Conservation (phyloP, 2,329 filamentous ascomycete genomes). For the Hymenoscyphus linearis region DNA sequence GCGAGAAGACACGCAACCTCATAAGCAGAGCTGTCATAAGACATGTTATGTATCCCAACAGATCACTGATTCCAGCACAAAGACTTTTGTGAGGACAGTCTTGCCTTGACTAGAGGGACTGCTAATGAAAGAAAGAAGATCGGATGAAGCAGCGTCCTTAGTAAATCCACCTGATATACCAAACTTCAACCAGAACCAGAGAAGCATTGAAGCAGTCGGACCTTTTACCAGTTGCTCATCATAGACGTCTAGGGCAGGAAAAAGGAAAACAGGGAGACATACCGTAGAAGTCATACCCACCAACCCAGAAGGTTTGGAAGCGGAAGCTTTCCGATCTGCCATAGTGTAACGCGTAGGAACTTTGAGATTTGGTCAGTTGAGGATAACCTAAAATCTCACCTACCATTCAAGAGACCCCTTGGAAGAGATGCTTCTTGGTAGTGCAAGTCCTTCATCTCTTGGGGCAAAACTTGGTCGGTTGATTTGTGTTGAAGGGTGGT, state of each 20-base stretch:
- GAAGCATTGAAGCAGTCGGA: slow-evolving; percentile 45
- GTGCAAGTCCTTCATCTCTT: no score
- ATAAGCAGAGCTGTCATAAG: slow-evolving; percentile 39
- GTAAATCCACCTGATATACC: slow-evolving; percentile 9
- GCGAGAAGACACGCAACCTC: slow-evolving; percentile 45
- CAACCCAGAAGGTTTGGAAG: background rate
- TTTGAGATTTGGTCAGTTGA: no score
- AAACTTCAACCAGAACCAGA: slow-evolving; percentile 40
- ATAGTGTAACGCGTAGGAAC: background rate
- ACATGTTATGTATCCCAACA: slow-evolving; percentile 28
- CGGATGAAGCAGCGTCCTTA: slow-evolving; percentile 24
- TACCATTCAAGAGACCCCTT: no score
- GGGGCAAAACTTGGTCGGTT: no score
- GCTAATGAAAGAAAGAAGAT: slow-evolving; percentile 15
- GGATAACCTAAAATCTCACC: no score
- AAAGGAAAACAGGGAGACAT: slow-evolving; percentile 2
- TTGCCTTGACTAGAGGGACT: slow-evolving; percentile 29
- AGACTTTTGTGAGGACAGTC: slow-evolving; percentile 26
- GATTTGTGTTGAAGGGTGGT: no score
- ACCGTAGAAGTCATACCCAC: background rate
- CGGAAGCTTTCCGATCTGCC: background rate
- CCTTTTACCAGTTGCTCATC: slow-evolving; percentile 62
- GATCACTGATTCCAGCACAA: slow-evolving; percentile 26
- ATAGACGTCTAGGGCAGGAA: slow-evolving; percentile 30
- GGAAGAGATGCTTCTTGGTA: no score